A percentile compares a stretch with the other conserved stretches of the same genome.
These are phyloP conservation scores for Anthoceros angustus DNA, from an alignment of 225 moss, liverwort and hornwort genomes.

Conservation along the genomic window DNA sequence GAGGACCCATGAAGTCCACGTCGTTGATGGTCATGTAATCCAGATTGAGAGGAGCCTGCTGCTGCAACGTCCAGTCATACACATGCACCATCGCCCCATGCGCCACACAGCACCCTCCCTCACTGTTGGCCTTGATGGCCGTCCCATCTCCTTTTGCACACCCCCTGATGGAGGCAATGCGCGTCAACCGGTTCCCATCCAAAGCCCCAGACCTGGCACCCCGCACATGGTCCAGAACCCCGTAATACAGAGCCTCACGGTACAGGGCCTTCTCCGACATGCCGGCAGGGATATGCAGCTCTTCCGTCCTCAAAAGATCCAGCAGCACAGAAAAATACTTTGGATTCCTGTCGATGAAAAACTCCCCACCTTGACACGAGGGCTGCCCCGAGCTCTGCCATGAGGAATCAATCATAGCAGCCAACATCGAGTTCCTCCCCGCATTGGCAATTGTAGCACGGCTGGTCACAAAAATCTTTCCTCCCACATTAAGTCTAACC, in stretches of 20 bases:
- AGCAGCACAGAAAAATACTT: conserved; percentile 41
- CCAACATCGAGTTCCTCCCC: conserved; percentile 51
- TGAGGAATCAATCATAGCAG: conserved; percentile 42
- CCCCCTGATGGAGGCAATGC: conserved; percentile 41
- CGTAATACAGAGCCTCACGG: conserved; percentile 51
- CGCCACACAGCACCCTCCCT: conserved; percentile 56
- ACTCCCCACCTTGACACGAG: conserved; percentile 18
- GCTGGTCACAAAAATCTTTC: conserved; percentile 42
- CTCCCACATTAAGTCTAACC: conserved; percentile 49
- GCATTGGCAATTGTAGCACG: conserved; percentile 49
- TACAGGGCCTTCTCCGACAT: conserved; percentile 38
- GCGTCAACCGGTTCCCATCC: conserved; percentile 43
- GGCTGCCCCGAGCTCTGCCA: conserved; percentile 34
- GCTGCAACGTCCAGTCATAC: conserved; percentile 49
- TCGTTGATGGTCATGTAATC: conserved; percentile 54
- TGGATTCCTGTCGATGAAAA: conserved; percentile 50
- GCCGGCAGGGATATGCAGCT: conserved; percentile 40
- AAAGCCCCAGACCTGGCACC: conserved; percentile 39
- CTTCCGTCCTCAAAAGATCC: conserved; percentile 50
- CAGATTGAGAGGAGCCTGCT: conserved; percentile 45
- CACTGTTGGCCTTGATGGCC: conserved; percentile 41
- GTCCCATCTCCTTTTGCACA: conserved; percentile 49
- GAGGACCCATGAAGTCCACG: conserved; percentile 44
- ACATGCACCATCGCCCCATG: conserved; percentile 64
- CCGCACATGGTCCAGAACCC: conserved; percentile 40